Evolutionary conservation across 2,329 filamentous ascomycete species (phyloP), one percentile per base, ranked within the genome.

Genomic region (Penicillium sp.): DNA sequence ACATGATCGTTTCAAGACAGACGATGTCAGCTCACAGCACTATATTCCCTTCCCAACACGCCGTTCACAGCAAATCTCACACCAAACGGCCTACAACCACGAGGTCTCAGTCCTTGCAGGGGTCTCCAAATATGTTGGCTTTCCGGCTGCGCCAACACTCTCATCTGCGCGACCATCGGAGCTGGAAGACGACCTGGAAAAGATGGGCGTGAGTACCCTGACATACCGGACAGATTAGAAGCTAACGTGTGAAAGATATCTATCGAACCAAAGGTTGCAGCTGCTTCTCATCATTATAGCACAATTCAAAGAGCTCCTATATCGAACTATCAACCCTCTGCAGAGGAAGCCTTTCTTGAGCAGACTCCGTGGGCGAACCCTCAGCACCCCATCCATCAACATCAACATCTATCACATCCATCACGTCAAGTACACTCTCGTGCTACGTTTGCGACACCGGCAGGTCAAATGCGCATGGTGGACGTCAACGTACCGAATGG

Each of bases 291-390:
- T 29, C 64, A 70, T 54, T 74, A 76, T 45, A 66, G 70, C n/a
- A 45, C 67, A 35, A 64, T 73, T 46, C 72, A 72, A 58, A 72
- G 75, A 30, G 67, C 68, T 19, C 63, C 70, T 38, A 67, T 75
- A 66, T 70, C 74, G n/a, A 68, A 71, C 29, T 70, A 73, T 65
- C 74, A 73, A 46, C 70, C 86, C 29, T 79, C 90, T 45, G 91
- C 91, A 26, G 91, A 91, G 70, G 92, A 96, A 75, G 90, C 94
- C 66, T 96, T 95, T 69, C 85, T 96, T 59, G 91, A 96, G 71
- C 90, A 94, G 68, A 96, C 91, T 5, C 90, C 93, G 1, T 97
- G 93, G 93, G 92, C 93, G 41, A 96, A 96, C 73, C 92, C 93
- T 19, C 91, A 94, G 68, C 90, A 92, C 73, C 88, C 90, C 7